Evolutionary conservation across 192 early-diverging fungal genomes (phyloP).

Genomic region (Powellomyces hirtus): DNA sequence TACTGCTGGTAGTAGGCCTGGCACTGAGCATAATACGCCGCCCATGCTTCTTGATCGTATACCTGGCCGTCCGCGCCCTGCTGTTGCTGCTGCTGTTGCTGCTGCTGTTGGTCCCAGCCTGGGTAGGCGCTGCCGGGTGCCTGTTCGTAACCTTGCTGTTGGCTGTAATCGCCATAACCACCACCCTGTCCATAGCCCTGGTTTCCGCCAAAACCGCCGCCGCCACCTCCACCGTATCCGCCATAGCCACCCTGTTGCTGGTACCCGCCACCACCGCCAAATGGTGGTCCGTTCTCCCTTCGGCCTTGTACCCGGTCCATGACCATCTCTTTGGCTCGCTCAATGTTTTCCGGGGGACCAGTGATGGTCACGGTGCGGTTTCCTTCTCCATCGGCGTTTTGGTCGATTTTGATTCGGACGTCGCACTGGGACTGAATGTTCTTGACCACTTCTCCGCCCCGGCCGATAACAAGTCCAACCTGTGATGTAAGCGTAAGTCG

Average conservation of each 20-base stretch:
- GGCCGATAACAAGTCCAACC: conserved; percentile 80
- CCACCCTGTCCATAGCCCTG: background rate
- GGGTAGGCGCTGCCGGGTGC: background rate
- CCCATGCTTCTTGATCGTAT: conserved; percentile 23
- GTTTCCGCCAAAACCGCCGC: background rate
- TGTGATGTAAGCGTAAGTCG: too few relatives aligned
- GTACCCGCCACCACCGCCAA: background rate
- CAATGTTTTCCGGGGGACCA: conserved; percentile 38
- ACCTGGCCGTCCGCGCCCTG: conserved; percentile 1
- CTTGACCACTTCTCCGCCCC: conserved; percentile 74
- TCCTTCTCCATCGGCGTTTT: conserved; percentile 32
- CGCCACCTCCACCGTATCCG: background rate
- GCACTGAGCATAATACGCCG: conserved; percentile 31
- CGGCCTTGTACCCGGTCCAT: conserved; percentile 22
- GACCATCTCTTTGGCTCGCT: conserved; percentile 41
- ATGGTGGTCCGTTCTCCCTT: conserved; percentile 2
- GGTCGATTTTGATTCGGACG: conserved; percentile 70
- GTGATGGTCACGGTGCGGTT: conserved; percentile 42
- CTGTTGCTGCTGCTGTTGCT: conserved; percentile 1
- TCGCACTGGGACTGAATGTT: conserved; percentile 72
- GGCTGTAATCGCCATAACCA: background rate
- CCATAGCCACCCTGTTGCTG: background rate
- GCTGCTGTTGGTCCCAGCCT: background rate
- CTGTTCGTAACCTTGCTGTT: background rate
- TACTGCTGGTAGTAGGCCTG: background rate